Conservation (phyloP, 2,329 filamentous ascomycete genomes). For the Phialophora expanda region DNA sequence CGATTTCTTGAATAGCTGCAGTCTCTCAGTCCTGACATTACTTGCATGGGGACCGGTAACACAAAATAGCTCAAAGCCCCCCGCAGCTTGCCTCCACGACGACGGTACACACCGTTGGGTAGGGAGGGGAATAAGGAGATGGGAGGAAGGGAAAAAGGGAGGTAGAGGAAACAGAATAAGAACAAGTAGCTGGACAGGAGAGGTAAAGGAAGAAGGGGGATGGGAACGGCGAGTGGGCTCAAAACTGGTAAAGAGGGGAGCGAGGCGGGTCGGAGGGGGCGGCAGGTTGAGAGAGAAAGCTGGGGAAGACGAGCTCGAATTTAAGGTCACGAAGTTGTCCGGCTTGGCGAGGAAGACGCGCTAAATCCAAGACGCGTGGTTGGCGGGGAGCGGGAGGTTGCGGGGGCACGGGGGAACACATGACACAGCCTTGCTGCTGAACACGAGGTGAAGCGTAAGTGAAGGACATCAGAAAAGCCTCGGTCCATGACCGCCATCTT, state of each 20-base stretch:
- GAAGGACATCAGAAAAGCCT: background rate
- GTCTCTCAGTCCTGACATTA: conserved; percentile 9
- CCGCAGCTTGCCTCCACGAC: background rate
- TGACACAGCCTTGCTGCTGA: background rate
- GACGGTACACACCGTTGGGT: background rate
- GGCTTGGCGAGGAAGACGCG: conserved; percentile 18
- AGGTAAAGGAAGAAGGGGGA: background rate
- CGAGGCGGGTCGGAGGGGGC: background rate
- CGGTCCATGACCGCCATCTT: background rate
- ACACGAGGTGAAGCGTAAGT: background rate
- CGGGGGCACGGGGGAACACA: background rate
- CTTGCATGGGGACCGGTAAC: conserved; percentile 11
- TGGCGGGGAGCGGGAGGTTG: background rate
- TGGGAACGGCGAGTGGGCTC: conserved; percentile 6
- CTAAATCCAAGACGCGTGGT: conserved; percentile 13
- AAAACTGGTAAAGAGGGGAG: conserved; percentile 18
- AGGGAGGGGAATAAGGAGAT: conserved; percentile 7
- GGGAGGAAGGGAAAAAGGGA: background rate
- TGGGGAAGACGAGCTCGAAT: conserved; percentile 14
- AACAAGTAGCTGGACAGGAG: background rate
- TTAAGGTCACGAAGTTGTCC: conserved; percentile 8
- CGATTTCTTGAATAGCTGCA: conserved; percentile 20
- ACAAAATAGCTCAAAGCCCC: background rate
- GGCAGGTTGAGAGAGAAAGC: conserved; percentile 1
- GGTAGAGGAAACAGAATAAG: background rate